Evolutionary conservation across 2,329 filamentous ascomycete genomes (phyloP).

Genomic region (Neoascochyta sp.): DNA sequence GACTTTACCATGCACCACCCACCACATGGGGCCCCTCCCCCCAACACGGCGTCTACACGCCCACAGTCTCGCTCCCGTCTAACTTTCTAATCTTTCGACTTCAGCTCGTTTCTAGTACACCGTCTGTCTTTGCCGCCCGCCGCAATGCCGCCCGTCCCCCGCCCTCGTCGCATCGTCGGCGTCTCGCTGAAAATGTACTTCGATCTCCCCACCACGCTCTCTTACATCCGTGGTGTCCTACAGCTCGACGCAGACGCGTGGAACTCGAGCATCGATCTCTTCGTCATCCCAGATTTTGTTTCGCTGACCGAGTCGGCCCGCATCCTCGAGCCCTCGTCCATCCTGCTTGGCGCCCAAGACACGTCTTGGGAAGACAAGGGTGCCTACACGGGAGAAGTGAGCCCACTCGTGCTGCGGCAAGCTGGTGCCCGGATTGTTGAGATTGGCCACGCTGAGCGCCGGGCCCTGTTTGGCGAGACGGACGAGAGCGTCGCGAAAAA

Average conservation of each 20-base stretch:
- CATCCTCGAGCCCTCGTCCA: constrained; percentile 48
- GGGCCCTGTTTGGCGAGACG: constrained; percentile 70
- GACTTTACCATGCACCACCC: too few relatives aligned
- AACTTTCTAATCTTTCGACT: too few relatives aligned
- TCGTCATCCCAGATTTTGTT: constrained; percentile 75
- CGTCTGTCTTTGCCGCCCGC: too few relatives aligned
- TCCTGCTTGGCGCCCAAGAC: constrained; percentile 73
- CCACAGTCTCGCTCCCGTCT: too few relatives aligned
- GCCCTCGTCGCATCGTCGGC: constrained; percentile 62
- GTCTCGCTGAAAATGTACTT: constrained; percentile 82
- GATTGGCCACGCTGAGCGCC: constrained; percentile 75
- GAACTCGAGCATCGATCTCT: constrained; percentile 62
- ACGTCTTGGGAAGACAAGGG: constrained; percentile 66
- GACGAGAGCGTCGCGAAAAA: constrained; percentile 65
- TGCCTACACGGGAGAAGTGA: constrained; percentile 75
- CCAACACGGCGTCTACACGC: too few relatives aligned
- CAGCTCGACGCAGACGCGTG: constrained; percentile 50
- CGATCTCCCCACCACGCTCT: constrained; percentile 58
- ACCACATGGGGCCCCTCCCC: too few relatives aligned
- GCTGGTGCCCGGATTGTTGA: constrained; percentile 71
- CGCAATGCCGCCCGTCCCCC: constrained; percentile 30
- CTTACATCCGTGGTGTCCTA: constrained; percentile 44
- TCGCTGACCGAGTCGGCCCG: constrained; percentile 56
- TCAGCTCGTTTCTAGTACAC: too few relatives aligned
- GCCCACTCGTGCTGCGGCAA: constrained; percentile 62